Base-by-base conservation (phyloP, 2,329 filamentous ascomycete species). In the Ophiocordyceps sinensis region DNA sequence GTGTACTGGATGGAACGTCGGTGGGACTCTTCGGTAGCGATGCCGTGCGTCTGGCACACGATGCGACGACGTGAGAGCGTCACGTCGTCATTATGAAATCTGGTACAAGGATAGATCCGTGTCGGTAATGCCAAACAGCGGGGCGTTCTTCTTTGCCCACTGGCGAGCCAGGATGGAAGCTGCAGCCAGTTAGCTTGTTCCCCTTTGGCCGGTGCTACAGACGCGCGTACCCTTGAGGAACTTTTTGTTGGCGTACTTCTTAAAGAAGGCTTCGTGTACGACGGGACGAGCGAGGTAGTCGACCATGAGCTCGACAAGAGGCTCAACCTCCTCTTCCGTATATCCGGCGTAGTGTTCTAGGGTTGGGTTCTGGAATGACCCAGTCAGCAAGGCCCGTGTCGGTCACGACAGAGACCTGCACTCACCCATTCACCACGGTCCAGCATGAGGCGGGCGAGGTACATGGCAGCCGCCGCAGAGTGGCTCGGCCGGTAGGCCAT, bases 241-340 rank as follows among this genome's bases (percentile, higher is more conserved):
- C 67, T 94, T 95, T 73, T 96, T 98, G 76, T 86, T 94, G 43
- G 91, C 91, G 61, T 98, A 98, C 66, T 98, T 98, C 76, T 94
- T 94, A 74, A 95, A 96, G 72, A 98, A 95, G 31, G 91, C 93
- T 60, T 96, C 89, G 57, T 98, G 91, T 36, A 81, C 76, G 41
- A 95, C 84, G 23, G 89, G 91, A 12, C 85, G 79, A 44, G 84
- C 83, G 32, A 98, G 80, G 60, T 98, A 98, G 62, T 98, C 88
- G 46, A 98, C 79, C 88, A 98, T 95, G 45, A 96, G 73, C 53
- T 82, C 75, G 56, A 94, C 85, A 34, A 96, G 85, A 11, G 89
- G 89, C 60, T 89, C 77, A 51, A 98, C 87, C 63, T 98, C 85
- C 37, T 89, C 79, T 61, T 96, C 89, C 3, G 75, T 82, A 63